Conservation (phyloP, 1,284 basidiomycete genomes). For the Ustilago nuda region DNA sequence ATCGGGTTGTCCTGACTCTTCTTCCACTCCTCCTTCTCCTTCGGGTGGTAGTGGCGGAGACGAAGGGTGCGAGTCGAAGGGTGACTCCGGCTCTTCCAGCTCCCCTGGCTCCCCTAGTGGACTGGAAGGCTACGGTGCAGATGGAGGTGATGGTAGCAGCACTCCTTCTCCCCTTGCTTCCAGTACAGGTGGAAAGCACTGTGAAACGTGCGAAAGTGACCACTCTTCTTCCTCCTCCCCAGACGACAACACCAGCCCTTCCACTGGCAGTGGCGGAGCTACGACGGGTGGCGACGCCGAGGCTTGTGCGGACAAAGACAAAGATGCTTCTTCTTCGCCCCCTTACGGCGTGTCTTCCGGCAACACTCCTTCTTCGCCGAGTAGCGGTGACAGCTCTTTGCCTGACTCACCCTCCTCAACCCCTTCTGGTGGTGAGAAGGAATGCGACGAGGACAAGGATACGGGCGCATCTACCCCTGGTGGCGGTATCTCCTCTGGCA, state of each 20-base stretch:
- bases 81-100: no score
- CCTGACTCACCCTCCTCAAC: background rate
- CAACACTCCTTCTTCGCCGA: background rate
- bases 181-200: no score
- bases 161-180: background rate
- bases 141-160: no score
- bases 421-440: background rate
- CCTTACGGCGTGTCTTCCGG: background rate
- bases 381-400: background rate
- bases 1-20: no score
- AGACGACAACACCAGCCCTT: background rate
- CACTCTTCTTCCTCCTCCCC: background rate
- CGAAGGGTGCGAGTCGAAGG: no score
- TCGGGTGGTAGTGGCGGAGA: no score
- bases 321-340: background rate
- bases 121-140: no score
- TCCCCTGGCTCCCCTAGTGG: no score
- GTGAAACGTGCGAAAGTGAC: no score
- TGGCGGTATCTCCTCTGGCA: conserved; percentile 6
- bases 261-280: background rate
- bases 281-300: conserved; percentile 6
- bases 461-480: background rate
- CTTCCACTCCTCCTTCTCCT: no score
- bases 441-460: background rate
- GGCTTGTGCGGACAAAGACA: conserved; percentile 4